Evolutionary conservation across 192 early-diverging fungal genomes (phyloP), one percentile per base, ranked within the genome.

Genomic region (Spizellomyces punctatus): DNA sequence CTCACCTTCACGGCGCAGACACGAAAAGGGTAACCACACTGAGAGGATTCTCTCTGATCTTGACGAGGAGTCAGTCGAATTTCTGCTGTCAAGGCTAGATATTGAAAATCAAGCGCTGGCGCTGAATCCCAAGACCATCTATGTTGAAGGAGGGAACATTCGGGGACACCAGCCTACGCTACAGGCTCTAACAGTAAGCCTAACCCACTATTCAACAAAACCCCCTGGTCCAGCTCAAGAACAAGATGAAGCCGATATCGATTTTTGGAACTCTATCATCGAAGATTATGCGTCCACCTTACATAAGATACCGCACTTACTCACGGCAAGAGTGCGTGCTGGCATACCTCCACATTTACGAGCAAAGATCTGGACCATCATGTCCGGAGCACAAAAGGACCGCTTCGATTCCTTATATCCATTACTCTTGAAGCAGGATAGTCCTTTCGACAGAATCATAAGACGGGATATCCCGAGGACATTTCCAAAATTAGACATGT

Each of bases 291-390:
- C n/a, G 16, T 46, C 71, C 14, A 59, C 41, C 6, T 16, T 69
- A 6, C 16, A 21, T 14, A 74, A 83, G 60, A 69, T 77, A 48
- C 75, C 73, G 55, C 67, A 77, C 46, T 56, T 84, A 36, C 61
- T 84, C n/a, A 86, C 86, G 5, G 88, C 91, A 49, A 92, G 89
- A 68, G 71, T 85, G 16, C 89, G 95, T 27, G 72, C 71, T 17
- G 94, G 95, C 27, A 91, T 98, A 48, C 96, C 96, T 16, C 79
- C 85, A 49, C 78, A 89, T 2, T 75, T 96, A 41, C 90, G 96
- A 46, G 89, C 91, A 41, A 85, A 91, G 69, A 88, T 98, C 64
- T 98, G 96, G 96, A 89, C 91, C 68, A 75, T 92, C 46, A 82
- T 98, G 71, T 81, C 90, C n/a, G 87, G 87, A 46, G 88, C 92